These are phyloP conservation scores for Blepharisma stoltei DNA, from an alignment of 73 alveolate genomes.

Conservation along the genomic window DNA sequence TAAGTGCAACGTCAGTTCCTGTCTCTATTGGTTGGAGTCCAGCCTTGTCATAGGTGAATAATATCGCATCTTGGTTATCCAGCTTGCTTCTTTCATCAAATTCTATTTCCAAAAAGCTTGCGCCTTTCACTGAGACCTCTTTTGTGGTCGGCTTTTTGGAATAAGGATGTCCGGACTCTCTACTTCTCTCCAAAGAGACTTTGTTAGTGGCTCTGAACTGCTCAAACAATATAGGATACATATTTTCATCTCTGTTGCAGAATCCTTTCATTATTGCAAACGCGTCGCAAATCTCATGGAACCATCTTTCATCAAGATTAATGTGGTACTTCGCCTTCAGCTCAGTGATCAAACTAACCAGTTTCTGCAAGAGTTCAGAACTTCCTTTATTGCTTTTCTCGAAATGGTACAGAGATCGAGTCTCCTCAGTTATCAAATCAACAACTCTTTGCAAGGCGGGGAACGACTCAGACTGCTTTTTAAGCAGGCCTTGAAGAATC, in stretches of 20 bases:
- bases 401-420: constrained; percentile 8
- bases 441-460: constrained; percentile 20
- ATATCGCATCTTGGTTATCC: constrained; percentile 1
- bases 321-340: background rate
- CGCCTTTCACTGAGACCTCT: constrained; percentile 16
- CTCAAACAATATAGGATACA: constrained; percentile 13
- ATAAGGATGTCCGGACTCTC: constrained; percentile 32
- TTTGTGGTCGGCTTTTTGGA: constrained; percentile 19
- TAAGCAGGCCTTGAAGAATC: background rate
- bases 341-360: constrained; percentile 8
- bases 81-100: constrained; percentile 25
- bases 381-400: constrained; percentile 14
- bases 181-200: background rate
- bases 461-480: constrained; percentile 4
- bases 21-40: constrained; percentile 7
- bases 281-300: constrained; percentile 26
- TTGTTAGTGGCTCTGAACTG: constrained; percentile 20
- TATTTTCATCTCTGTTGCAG: constrained; percentile 17
- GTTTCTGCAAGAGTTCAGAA: background rate
- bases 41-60: constrained; percentile 25
- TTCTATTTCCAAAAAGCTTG: constrained; percentile 27
- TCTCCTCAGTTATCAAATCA: background rate
- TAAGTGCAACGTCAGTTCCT: background rate
- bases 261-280: constrained; percentile 19
- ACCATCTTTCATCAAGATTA: constrained; percentile 26